Base-by-base conservation (phyloP, 306 rosid species). In the Inga laurina region DNA sequence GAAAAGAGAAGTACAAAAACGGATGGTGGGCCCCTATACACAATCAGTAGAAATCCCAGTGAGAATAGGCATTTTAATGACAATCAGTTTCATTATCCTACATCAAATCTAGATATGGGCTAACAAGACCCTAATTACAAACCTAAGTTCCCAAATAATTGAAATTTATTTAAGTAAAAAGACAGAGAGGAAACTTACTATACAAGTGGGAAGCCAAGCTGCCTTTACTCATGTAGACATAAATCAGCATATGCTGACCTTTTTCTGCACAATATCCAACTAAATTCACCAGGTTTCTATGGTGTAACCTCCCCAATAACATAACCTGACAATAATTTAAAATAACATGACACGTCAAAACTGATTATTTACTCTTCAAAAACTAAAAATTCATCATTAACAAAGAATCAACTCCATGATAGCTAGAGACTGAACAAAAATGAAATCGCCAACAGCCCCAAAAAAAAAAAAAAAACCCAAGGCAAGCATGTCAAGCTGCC, bases 241-340 rank as follows among this genome's bases (percentile, higher is more conserved):
- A 97, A 44, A 97, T 54, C 84, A 97, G 99, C 83, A 97, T 97
- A 83, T 92, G 93, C 79, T 97, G 99, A 54, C 94, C 91, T 81
- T 91, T 97, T 78, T 97, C 99, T 54, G 97, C 97, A 86, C 98
- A 94, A 80, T 90, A 97, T 49, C 99, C 97, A 2, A 97, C 83
- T 92, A 97, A 90, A 86, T 97, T 94, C 85, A 97, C 97, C 44
- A 97, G 92, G 87, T 97, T 97, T 46, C 98, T 87, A 79, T 97
- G 99, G 87, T 97, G 99, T 81, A 97, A 91, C 87, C 99, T 94
- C 80, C 99, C 99, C 83, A 97, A 77, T 85, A 97, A 80, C 92
- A 90, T 92, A 78, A 97, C 99, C 99, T 97, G 90, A 66, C 16
- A 74, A 82, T 72, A 78, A 30, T 76, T 75, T 30, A 15, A 66